Base-by-base conservation (phyloP, 129 eudicot genomes). In the Logfia minima region DNA sequence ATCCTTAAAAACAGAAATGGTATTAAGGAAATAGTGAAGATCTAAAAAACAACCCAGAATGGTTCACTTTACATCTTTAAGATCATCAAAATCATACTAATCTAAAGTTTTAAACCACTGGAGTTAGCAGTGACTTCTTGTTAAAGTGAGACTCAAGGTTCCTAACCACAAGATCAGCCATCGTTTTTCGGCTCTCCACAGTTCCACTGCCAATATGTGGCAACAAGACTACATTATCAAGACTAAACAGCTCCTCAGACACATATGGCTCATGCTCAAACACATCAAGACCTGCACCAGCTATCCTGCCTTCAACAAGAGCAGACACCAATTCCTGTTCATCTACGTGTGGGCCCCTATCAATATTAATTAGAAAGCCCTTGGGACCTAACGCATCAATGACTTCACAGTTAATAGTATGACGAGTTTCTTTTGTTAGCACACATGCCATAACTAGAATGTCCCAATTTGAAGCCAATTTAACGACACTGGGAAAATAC, bases 261-360 rank as follows among this genome's bases (percentile, higher is more conserved):
- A 90, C 96, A 13, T 89, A 65, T 0, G 93, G 98, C 59, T 92
- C 98, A 2, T 90, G 65, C 78, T 92, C 94, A 79, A 81, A 90
- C 21, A 92, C 96, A 68, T 92, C 96, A 37, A 92, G 89, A 45
- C 98, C 98, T 8, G 96, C 98, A 18, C 98, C 98, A 3, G 92
- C 96, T 62, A 92, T 19, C 74, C 96, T 89, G 65, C 95, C 88
- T 77, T 90, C 96, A 31, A 82, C 76, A 45, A 92, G 84, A 21
- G 98, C 98, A 53, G 91, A 79, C 10, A 92, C 87, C 45, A 92
- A 79, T 76, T 90, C 98, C 1, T 76, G 80, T 79, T 92, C 96
- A 74, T 90, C 96, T 22, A 90, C 76, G 72, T 86, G 98, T 14
- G 89, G 76, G 1, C 98, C 98, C 71, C 98, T 74, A 41, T 90